phyloP scores from a whole-genome alignment of 2,329 filamentous ascomycete species.

The Botrytis galanthina region DNA sequence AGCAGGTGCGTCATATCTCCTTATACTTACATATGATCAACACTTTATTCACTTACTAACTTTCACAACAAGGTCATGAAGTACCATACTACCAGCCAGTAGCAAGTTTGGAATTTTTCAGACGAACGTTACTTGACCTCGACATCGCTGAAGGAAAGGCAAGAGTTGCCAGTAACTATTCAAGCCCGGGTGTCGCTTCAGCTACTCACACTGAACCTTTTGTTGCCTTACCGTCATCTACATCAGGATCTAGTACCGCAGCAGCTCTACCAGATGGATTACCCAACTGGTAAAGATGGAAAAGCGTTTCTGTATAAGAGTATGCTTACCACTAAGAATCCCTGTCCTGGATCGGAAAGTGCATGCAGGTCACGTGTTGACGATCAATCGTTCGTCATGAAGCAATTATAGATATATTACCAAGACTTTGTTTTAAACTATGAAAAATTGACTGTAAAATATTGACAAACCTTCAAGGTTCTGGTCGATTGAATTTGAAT shows the following conservation, averaged over 20 bases:
- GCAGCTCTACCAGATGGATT: slow-evolving; percentile 12
- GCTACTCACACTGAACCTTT: slow-evolving; percentile 30
- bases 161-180: slow-evolving; percentile 27
- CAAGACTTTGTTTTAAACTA: not conserved
- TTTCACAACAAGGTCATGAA: slow-evolving; percentile 26
- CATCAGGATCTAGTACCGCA: slow-evolving; percentile 12
- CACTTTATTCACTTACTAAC: slow-evolving; percentile 2
- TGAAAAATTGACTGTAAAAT: not conserved
- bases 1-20: slow-evolving; percentile 19
- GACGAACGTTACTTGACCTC: slow-evolving; percentile 31
- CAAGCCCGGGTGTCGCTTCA: slow-evolving; percentile 25
- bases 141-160: slow-evolving; percentile 46
- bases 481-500: not conserved
- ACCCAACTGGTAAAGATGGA: not conserved
- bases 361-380: slow-evolving; percentile 19
- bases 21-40: not conserved
- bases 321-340: not conserved
- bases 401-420: not conserved
- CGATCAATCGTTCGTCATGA: not conserved
- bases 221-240: slow-evolving; percentile 26
- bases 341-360: slow-evolving; percentile 13
- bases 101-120: slow-evolving; percentile 35
- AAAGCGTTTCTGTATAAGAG: not conserved
- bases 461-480: not conserved
- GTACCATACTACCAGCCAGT: slow-evolving; percentile 34